Base-by-base conservation (phyloP, 805 yeast genomes). In the Starmerella gropengiesseri region DNA sequence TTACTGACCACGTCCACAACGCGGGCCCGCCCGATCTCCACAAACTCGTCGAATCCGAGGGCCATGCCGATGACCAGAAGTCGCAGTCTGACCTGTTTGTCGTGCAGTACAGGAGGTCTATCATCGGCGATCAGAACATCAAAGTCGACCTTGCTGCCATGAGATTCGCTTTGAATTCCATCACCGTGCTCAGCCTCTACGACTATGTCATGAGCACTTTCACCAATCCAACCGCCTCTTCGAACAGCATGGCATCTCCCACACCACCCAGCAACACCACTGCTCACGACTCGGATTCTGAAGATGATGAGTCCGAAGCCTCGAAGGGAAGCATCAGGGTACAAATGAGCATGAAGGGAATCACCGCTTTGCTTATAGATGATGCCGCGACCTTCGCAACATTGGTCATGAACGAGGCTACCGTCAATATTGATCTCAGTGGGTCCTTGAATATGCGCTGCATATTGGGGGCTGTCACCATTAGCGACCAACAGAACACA, bases 151-250 rank as follows among this genome's bases (percentile, higher is more conserved):
- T 91, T 62, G 85, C 95, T 0, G 84, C 93, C 12, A 73, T 91
- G 41, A 75, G 75, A 48, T 69, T 81, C 28, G 79, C 82, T 2
- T 61, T 87, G 6, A 76, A 93, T 0, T 75, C 96, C 37, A 81
- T 75, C 55, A 81, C 94, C 1, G 62, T 82, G 13, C 66, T 91
- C 47, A 80, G 93, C 1, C 64, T 91, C 12, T 62, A 89, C 49
- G 89, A 86, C 58, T 91, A 79, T 58, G 68, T 81, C 2, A 65
- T 87, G 55, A 81, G 85, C 34, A 91, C 97, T 0, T 91, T 91
- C 58, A 81, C 95, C 5, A 76, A 47, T 11, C 40, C 27, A n/a
- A n/a, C 21, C 7, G 9, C 18, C 17, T 27, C 21, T 11, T 7
- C 21, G 3, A 6, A 26, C 9, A 37, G 33, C 18, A n/a, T n/a